Evolutionary conservation across 495 filamentous ascomycete genomes (phyloP).

Genomic region (Antarctomyces pellizariae): DNA sequence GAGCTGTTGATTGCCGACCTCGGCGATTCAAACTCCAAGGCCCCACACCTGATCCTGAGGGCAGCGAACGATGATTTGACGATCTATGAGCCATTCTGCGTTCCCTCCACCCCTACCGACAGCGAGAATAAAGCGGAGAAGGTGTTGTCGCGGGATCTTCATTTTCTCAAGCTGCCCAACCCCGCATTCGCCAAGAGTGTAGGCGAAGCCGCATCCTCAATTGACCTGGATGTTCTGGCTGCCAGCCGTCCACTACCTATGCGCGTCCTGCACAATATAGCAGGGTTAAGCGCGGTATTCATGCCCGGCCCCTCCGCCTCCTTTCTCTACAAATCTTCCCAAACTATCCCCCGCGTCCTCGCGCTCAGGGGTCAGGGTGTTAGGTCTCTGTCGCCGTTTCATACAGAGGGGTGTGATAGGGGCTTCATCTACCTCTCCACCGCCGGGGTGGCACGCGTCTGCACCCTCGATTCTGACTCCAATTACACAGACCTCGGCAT

Average conservation of each 20-base stretch:
- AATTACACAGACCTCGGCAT: conserved; percentile 48
- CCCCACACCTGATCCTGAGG: conserved; percentile 64
- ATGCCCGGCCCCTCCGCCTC: conserved; percentile 52
- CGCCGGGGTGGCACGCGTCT: conserved; percentile 38
- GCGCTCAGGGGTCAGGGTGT: conserved; percentile 38
- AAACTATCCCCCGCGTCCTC: conserved; percentile 50
- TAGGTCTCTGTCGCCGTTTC: conserved; percentile 42
- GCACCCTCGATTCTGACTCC: conserved; percentile 35
- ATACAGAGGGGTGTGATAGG: conserved; percentile 46
- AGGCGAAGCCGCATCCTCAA: conserved; percentile 15
- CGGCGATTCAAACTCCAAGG: conserved; percentile 42
- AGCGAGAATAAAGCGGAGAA: conserved; percentile 9
- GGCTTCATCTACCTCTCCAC: conserved; percentile 64
- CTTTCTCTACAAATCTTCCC: conserved; percentile 58
- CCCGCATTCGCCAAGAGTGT: conserved; percentile 29
- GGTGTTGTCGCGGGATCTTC: conserved; percentile 27
- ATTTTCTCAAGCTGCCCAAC: conserved; percentile 57
- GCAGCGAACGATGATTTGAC: conserved; percentile 58
- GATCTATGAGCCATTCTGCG: conserved; percentile 61
- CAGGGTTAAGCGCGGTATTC: conserved; percentile 57
- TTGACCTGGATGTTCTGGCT: too few relatives aligned
- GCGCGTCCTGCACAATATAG: conserved; percentile 26
- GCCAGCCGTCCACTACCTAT: conserved; percentile 8
- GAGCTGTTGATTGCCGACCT: conserved; percentile 69
- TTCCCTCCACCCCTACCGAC: conserved; percentile 14